A percentile compares a stretch with the other conserved stretches of the same genome.
phyloP scores from a whole-genome alignment of 2,329 filamentous ascomycete genomes.

The Monilinia vaccinii-corymbosi region DNA sequence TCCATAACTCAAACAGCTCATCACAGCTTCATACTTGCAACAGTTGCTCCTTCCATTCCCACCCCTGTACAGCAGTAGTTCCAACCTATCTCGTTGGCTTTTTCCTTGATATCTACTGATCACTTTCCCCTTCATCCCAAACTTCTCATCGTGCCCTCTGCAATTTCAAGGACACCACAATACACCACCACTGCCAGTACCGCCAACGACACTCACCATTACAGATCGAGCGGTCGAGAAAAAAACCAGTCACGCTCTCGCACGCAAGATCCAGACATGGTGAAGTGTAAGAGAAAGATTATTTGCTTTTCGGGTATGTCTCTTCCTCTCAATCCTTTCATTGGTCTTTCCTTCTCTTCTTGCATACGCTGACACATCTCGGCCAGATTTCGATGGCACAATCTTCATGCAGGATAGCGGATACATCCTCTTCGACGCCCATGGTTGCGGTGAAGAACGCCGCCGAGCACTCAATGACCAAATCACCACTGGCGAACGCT shows the following conservation, averaged over 20 bases:
- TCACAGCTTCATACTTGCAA: no score
- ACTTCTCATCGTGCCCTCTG: conserved; percentile 32
- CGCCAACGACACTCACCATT: conserved; percentile 25
- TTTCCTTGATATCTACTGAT: not conserved
- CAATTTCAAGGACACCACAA: conserved; percentile 21
- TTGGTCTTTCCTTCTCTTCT: not conserved
- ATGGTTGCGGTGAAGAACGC: conserved; percentile 50
- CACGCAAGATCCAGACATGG: conserved; percentile 21
- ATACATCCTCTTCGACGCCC: conserved; percentile 57
- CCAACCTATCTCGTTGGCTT: not conserved
- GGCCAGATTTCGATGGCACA: conserved; percentile 58
- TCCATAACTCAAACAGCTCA: no score
- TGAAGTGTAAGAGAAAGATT: conserved; percentile 44
- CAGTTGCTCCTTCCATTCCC: not conserved
- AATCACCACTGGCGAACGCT: conserved; percentile 55
- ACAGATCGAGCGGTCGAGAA: conserved; percentile 27
- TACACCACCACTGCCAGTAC: conserved; percentile 14
- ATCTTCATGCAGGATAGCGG: conserved; percentile 66
- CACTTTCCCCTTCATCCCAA: not conserved
- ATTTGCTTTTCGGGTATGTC: conserved; percentile 47
- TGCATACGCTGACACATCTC: conserved; percentile 9
- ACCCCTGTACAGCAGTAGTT: not conserved
- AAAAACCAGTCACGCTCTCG: conserved; percentile 21
- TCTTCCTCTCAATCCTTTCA: not conserved
- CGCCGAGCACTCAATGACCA: conserved; percentile 51